Conservation (phyloP, 1,284 basidiomycete genomes). For the Melampsora americana region DNA sequence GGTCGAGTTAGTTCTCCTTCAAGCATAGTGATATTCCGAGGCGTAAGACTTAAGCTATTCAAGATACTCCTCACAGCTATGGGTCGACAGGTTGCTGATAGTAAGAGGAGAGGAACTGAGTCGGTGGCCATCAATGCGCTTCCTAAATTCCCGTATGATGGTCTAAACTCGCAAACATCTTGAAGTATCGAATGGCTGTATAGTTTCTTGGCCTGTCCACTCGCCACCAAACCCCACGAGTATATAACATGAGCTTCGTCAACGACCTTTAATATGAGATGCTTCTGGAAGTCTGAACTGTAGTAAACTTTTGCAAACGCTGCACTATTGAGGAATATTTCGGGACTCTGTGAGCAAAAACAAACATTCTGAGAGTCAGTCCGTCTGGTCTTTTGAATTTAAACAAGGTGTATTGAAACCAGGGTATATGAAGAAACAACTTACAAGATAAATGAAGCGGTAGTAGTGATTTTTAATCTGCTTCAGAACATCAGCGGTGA, state of each 20-base stretch:
- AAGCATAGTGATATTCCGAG: not conserved
- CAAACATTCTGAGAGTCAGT: not conserved
- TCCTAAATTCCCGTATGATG: conserved; percentile 13
- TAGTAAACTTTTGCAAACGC: conserved; percentile 10
- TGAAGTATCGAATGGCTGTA: not conserved
- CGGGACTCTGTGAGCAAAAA: conserved; percentile 4
- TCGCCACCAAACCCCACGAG: conserved; percentile 28
- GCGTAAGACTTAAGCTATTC: conserved; percentile 2
- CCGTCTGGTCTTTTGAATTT: not conserved
- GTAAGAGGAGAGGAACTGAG: not conserved
- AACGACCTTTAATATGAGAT: not conserved
- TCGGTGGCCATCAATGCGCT: not conserved
- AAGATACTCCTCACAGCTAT: not conserved
- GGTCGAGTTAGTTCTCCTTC: not conserved
- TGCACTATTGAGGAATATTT: conserved; percentile 12
- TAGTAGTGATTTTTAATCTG: not conserved
- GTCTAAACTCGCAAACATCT: conserved; percentile 4
- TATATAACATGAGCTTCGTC: conserved; percentile 10
- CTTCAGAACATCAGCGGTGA: not conserved
- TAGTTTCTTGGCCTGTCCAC: conserved; percentile 8
- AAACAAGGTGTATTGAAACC: too few species aligned
- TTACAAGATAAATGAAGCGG: not conserved
- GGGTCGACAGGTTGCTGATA: conserved; percentile 28
- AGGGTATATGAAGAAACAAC: not conserved
- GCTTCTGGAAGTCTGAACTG: not conserved